Conservation (phyloP, 345 rosid genomes). For the Eucalyptus curtisii region DNA sequence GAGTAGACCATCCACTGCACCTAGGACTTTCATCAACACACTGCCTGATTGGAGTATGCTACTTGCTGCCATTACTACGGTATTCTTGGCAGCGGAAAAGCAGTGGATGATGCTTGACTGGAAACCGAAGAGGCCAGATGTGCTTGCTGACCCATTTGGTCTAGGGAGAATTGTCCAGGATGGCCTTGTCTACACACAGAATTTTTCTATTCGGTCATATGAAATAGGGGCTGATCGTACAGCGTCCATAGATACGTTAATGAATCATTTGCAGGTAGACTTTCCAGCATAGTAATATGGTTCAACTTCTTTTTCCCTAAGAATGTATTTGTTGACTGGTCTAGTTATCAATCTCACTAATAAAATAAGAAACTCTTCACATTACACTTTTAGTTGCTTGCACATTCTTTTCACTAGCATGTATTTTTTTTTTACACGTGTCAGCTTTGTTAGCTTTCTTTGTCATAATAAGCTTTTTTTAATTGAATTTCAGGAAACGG, state of each 20-base stretch:
- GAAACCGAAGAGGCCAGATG: constrained; percentile 83
- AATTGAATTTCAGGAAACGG: constrained; percentile 60
- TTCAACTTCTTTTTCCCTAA: neutral
- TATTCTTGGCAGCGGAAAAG: constrained; percentile 96
- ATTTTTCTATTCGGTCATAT: constrained; percentile 90
- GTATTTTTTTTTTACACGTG: neutral
- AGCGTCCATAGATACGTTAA: constrained; percentile 89
- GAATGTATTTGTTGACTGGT: neutral
- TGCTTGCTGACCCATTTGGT: constrained; percentile 84
- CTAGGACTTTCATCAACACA: constrained; percentile 88
- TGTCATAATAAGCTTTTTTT: neutral
- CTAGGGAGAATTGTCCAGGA: constrained; percentile 89
- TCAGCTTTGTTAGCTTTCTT: neutral
- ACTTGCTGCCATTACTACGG: constrained; percentile 94
- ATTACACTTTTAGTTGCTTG: neutral
- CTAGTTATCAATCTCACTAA: neutral
- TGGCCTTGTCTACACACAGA: constrained; percentile 78
- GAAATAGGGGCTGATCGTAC: constrained; percentile 99
- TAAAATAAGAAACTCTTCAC: neutral
- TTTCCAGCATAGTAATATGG: neutral
- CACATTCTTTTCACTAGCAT: neutral
- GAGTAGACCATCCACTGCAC: constrained; percentile 39
- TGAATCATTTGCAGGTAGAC: constrained; percentile 94
- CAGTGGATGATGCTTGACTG: constrained; percentile 99
- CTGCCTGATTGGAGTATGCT: constrained; percentile 99